Evolutionary conservation across 2,329 filamentous ascomycete genomes (phyloP).

Genomic region (Volutella citrinella): DNA sequence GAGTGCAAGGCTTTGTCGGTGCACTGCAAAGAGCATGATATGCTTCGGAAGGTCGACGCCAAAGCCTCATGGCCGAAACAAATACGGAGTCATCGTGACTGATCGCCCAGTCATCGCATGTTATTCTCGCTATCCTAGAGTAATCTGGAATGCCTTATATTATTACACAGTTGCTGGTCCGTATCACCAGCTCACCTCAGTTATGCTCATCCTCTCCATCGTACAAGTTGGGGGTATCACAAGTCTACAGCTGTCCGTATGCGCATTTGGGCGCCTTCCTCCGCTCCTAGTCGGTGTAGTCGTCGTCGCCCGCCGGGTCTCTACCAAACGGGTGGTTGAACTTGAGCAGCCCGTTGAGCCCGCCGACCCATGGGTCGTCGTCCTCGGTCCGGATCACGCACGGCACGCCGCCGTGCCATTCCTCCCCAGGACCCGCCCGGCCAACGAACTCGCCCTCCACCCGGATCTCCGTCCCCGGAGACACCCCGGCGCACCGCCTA

Average conservation of each 20-base stretch:
- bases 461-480: constrained; percentile 77
- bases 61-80: too few species aligned
- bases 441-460: constrained; percentile 83
- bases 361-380: constrained; percentile 95
- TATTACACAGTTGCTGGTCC: too few species aligned
- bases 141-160: too few species aligned
- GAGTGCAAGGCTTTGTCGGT: too few species aligned
- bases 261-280: neutral
- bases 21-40: too few species aligned
- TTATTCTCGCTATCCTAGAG: too few species aligned
- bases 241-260: constrained; percentile 2
- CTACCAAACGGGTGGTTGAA: constrained; percentile 94
- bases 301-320: constrained; percentile 30
- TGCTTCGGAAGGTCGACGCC: too few species aligned
- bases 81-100: too few species aligned
- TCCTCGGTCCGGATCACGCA: constrained; percentile 77
- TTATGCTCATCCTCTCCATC: too few species aligned
- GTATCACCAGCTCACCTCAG: too few species aligned
- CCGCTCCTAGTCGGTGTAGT: constrained; percentile 17
- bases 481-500: constrained; percentile 63
- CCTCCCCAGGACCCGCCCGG: constrained; percentile 34
- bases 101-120: too few species aligned
- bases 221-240: constrained; percentile 7
- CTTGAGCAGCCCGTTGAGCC: constrained; percentile 87
- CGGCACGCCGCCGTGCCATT: constrained; percentile 78